A percentile compares a stretch with the other conserved stretches of the same genome.
Evolutionary conservation across 1,284 basidiomycete genomes (phyloP).

Genomic region (Ceratobasidium theobromae): DNA sequence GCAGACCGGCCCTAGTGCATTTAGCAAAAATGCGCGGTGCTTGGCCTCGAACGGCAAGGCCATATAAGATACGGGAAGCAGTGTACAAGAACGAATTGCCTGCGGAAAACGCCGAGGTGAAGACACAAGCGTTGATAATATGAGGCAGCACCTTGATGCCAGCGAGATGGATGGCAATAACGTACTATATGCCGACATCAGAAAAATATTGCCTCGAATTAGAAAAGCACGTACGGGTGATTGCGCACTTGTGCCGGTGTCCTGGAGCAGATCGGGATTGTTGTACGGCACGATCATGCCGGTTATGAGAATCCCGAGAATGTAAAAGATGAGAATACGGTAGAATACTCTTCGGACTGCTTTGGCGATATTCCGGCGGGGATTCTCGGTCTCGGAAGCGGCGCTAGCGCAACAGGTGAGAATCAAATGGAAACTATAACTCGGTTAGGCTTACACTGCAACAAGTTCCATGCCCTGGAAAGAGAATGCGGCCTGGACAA

Average conservation of each 20-base stretch:
- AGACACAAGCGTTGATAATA: slow-evolving; percentile 49
- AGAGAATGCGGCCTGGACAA: slow-evolving; percentile 81
- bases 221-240: slow-evolving; percentile 49
- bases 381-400: slow-evolving; percentile 73
- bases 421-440: not conserved
- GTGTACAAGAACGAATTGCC: slow-evolving; percentile 81
- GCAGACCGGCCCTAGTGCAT: slow-evolving; percentile 75
- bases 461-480: slow-evolving; percentile 84
- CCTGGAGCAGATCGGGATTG: slow-evolving; percentile 51
- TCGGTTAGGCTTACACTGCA: slow-evolving; percentile 62
- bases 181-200: slow-evolving; percentile 51
- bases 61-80: slow-evolving; percentile 80
- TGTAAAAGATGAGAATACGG: slow-evolving; percentile 74
- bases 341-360: slow-evolving; percentile 81
- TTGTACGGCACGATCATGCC: slow-evolving; percentile 79
- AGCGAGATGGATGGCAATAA: slow-evolving; percentile 77
- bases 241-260: slow-evolving; percentile 60
- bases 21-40: slow-evolving; percentile 61
- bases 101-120: slow-evolving; percentile 74
- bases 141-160: slow-evolving; percentile 62
- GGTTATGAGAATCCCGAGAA: slow-evolving; percentile 67
- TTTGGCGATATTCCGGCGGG: slow-evolving; percentile 74
- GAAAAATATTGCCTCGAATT: not conserved
- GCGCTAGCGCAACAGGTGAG: slow-evolving; percentile 40
- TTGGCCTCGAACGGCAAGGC: slow-evolving; percentile 74